phyloP scores from a whole-genome alignment of 2,329 filamentous ascomycete genomes.

The Aspergillus puulaauensis region DNA sequence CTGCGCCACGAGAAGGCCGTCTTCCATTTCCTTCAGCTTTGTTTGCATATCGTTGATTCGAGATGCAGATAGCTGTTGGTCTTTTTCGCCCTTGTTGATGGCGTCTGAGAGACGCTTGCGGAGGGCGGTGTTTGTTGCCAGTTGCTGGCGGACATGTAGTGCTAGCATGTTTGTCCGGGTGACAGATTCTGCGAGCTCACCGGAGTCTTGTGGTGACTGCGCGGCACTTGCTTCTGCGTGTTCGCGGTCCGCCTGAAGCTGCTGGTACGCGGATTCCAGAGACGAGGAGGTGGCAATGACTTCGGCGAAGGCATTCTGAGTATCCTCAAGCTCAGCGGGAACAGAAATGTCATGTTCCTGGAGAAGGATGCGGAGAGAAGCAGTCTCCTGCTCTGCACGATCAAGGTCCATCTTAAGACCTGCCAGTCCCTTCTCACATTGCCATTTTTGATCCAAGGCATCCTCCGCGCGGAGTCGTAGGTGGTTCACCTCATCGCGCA shows the following conservation, averaged over 20 bases:
- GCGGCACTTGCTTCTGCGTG: conserved; percentile 68
- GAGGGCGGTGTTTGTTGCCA: conserved; percentile 73
- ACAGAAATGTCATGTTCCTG: conserved; percentile 79
- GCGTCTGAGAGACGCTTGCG: conserved; percentile 75
- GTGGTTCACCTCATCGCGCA: conserved; percentile 81
- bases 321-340: conserved; percentile 58
- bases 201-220: conserved; percentile 69
- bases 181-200: conserved; percentile 70
- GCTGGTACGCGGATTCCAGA: conserved; percentile 70
- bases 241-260: conserved; percentile 69
- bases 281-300: conserved; percentile 66
- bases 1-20: conserved; percentile 78
- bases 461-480: conserved; percentile 87
- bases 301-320: conserved; percentile 42
- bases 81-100: conserved; percentile 77
- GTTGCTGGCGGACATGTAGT: conserved; percentile 73
- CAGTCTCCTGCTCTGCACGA: conserved; percentile 88
- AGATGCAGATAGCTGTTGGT: conserved; percentile 75
- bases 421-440: conserved; percentile 84
- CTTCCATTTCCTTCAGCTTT: conserved; percentile 77
- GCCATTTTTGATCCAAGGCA: conserved; percentile 92
- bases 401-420: conserved; percentile 96
- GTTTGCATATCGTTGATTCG: conserved; percentile 83
- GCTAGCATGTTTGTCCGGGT: conserved; percentile 77
- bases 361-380: conserved; percentile 74